phyloP scores from a whole-genome alignment of 225 moss, liverwort and hornwort species.

The Bryoerythrophyllum caledonicum region DNA sequence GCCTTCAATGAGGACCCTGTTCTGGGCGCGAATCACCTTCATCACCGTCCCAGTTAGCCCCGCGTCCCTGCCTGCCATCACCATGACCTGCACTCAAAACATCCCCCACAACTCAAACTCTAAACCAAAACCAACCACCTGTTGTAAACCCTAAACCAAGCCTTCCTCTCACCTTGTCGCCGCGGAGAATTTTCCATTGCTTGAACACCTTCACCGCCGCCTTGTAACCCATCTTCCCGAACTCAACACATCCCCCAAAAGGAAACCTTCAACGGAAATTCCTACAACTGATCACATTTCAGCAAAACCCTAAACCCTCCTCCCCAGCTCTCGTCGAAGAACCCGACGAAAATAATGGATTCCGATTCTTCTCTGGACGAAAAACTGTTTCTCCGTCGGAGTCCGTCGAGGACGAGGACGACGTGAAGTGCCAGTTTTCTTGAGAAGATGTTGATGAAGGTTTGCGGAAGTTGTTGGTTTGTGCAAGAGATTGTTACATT shows the following conservation, averaged over 20 bases:
- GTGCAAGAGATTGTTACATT: too few species aligned
- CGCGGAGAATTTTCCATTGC: conserved; percentile 92
- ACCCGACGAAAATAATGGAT: neutral
- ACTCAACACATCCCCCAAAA: neutral
- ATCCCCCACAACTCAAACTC: neutral
- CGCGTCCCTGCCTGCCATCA: conserved; percentile 65
- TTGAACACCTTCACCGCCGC: conserved; percentile 89
- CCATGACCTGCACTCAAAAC: conserved; percentile 48
- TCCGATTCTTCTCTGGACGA: neutral
- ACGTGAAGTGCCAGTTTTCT: too few species aligned
- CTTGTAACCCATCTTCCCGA: conserved; percentile 79
- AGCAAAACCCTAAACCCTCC: conserved; percentile 19
- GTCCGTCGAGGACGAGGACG: neutral
- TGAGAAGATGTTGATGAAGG: too few species aligned
- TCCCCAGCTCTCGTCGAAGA: neutral
- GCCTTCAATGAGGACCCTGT: conserved; percentile 81
- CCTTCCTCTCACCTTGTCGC: conserved; percentile 62
- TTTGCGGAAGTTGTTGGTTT: too few species aligned
- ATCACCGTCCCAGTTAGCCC: conserved; percentile 55
- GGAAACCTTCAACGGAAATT: too few species aligned
- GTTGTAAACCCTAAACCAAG: neutral
- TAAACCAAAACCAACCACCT: neutral
- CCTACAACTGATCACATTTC: neutral
- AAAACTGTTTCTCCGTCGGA: neutral
- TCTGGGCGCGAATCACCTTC: conserved; percentile 82